These are phyloP conservation scores for Gossypium arboreum DNA, from an alignment of 345 rosid species.

Conservation along the genomic window DNA sequence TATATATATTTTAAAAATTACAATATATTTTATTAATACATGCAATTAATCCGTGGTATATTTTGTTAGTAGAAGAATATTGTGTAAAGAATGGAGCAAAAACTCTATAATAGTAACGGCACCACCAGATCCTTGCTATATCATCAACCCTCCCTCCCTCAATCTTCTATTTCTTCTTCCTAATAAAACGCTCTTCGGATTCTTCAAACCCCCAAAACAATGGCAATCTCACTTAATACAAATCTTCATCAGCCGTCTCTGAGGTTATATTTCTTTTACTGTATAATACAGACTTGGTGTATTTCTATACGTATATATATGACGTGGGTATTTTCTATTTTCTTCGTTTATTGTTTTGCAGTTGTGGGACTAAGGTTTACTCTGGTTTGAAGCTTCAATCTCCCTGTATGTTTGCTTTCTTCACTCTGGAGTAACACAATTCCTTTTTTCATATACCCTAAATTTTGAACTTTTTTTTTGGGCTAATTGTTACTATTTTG, in stretches of 20 bases:
- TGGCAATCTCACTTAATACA: slow-evolving; percentile 57
- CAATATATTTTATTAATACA: too few species aligned
- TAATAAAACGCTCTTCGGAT: neutral
- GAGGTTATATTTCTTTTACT: slow-evolving; percentile 33
- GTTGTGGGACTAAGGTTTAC: slow-evolving; percentile 60
- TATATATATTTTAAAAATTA: too few species aligned
- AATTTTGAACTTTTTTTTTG: neutral
- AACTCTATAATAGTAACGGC: slow-evolving; percentile 2
- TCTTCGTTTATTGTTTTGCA: slow-evolving; percentile 24
- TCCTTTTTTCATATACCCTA: neutral
- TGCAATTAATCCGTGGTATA: too few species aligned
- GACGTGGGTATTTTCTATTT: slow-evolving; percentile 11
- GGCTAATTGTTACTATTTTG: neutral
- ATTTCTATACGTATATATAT: neutral
- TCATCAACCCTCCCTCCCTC: neutral
- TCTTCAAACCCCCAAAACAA: slow-evolving; percentile 18
- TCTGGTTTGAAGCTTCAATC: slow-evolving; percentile 76
- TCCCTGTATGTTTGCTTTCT: slow-evolving; percentile 39
- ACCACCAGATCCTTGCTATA: neutral
- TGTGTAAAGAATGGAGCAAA: neutral
- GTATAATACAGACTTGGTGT: neutral
- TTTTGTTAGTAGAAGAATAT: neutral
- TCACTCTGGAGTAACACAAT: neutral
- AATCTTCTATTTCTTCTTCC: neutral
- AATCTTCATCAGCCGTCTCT: slow-evolving; percentile 50